A percentile compares a stretch with the other conserved stretches of the same genome.
Conservation (phyloP, 164 flowering plant genomes). For the Echeveria elegans region DNA sequence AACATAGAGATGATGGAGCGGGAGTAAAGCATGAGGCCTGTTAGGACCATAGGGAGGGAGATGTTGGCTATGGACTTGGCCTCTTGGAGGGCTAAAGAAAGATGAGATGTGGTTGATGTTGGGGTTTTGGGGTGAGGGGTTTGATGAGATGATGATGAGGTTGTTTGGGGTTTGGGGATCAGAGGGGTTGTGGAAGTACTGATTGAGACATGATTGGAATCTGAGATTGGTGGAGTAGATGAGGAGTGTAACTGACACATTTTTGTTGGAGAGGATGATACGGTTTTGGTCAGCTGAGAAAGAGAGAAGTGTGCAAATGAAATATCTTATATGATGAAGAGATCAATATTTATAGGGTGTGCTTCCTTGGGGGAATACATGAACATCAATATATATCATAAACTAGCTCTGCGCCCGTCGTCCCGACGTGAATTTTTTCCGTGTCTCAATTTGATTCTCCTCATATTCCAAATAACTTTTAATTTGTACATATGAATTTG, state of each 20-base stretch:
- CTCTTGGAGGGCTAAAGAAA: conserved; percentile 30
- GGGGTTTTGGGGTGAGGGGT: conserved; percentile 5
- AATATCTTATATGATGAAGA: neutral
- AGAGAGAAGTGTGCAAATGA: neutral
- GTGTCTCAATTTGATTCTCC: too few relatives aligned
- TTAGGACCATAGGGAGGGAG: conserved; percentile 57
- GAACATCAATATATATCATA: too few relatives aligned
- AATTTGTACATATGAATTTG: too few relatives aligned
- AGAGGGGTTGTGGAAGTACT: neutral
- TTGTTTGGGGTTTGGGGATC: conserved; percentile 6
- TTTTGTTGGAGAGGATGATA: neutral
- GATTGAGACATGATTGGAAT: conserved; percentile 1
- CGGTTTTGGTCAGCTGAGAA: neutral
- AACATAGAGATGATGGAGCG: conserved; percentile 79
- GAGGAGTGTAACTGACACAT: conserved; percentile 1
- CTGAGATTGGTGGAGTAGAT: neutral
- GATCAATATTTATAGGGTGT: neutral
- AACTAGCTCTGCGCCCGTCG: too few relatives aligned
- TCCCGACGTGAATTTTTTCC: too few relatives aligned
- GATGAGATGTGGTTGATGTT: conserved; percentile 21
- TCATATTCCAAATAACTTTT: too few relatives aligned
- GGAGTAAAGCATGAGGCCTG: conserved; percentile 56
- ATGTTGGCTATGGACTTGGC: conserved; percentile 37
- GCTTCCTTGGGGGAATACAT: neutral
- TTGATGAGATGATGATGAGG: neutral